A percentile compares a stretch with the other conserved stretches of the same genome.
These are phyloP conservation scores for Globisporangium recalcitrans DNA, from an alignment of 352 stramenopile genomes.

Conservation along the genomic window DNA sequence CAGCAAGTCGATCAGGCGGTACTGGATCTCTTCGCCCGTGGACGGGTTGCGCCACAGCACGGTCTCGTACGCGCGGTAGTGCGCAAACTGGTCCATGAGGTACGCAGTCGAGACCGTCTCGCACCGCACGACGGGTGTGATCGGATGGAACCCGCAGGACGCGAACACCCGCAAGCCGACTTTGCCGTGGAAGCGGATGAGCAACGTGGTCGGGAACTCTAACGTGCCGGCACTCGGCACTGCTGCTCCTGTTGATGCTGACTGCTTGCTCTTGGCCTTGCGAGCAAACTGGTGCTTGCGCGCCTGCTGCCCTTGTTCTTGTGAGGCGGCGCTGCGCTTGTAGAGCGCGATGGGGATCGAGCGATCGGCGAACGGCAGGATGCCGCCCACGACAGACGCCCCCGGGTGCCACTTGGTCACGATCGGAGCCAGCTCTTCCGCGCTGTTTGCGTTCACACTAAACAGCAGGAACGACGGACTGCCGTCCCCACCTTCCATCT, in stretches of 20 bases:
- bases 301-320: not conserved
- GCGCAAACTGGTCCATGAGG: slow-evolving; percentile 13
- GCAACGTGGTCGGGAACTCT: slow-evolving; percentile 36
- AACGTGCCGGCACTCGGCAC: slow-evolving; percentile 9
- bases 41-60: slow-evolving; percentile 10
- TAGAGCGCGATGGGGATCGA: slow-evolving; percentile 30
- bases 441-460: slow-evolving; percentile 45
- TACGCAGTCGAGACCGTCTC: slow-evolving; percentile 17
- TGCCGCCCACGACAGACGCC: slow-evolving; percentile 33
- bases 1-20: slow-evolving; percentile 9
- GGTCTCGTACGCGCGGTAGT: slow-evolving; percentile 15
- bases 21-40: slow-evolving; percentile 13
- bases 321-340: not conserved
- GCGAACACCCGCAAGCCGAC: slow-evolving; percentile 31
- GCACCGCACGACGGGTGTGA: slow-evolving; percentile 41
- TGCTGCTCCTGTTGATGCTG: not conserved
- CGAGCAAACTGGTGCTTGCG: slow-evolving; percentile 5
- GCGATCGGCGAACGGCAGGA: slow-evolving; percentile 34
- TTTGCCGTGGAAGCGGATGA: slow-evolving; percentile 35
- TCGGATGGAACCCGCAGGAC: slow-evolving; percentile 36
- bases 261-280: slow-evolving; percentile 12
- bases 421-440: slow-evolving; percentile 30
- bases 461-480: slow-evolving; percentile 51
- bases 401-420: slow-evolving; percentile 33
- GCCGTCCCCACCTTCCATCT: not conserved